These are phyloP conservation scores for Sarocladium strictum DNA, from an alignment of 2,329 filamentous ascomycete genomes.

Conservation along the genomic window DNA sequence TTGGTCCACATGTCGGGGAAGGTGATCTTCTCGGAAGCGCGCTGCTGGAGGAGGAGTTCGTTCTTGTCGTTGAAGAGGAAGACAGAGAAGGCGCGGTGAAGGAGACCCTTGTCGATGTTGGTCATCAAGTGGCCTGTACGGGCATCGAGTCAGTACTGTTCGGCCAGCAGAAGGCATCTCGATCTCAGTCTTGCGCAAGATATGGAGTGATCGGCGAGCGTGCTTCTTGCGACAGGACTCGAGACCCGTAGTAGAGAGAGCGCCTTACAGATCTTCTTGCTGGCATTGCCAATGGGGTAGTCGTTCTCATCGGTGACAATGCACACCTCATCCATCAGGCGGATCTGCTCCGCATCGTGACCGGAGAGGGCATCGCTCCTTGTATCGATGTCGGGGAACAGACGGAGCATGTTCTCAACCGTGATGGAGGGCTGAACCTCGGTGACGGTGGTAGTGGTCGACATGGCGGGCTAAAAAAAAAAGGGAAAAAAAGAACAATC, in stretches of 20 bases:
- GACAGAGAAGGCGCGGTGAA: slow-evolving; percentile 95
- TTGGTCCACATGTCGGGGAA: slow-evolving; percentile 99
- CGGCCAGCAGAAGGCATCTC: not conserved
- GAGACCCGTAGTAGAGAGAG: not conserved
- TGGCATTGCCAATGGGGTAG: slow-evolving; percentile 86
- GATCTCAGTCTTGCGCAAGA: not conserved
- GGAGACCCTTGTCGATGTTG: slow-evolving; percentile 92
- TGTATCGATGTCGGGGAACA: slow-evolving; percentile 80
- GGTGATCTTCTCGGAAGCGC: slow-evolving; percentile 94
- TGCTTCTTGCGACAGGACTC: not conserved
- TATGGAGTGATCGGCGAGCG: not conserved
- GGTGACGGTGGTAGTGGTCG: slow-evolving; percentile 34
- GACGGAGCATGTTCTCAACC: slow-evolving; percentile 75
- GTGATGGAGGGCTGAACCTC: slow-evolving; percentile 61
- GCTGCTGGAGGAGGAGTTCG: slow-evolving; percentile 88
- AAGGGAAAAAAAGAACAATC: no score
- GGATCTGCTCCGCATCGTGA: slow-evolving; percentile 96
- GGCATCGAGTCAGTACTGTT: not conserved
- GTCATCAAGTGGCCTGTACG: slow-evolving; percentile 87
- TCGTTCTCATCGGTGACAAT: slow-evolving; percentile 94
- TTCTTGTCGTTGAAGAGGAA: slow-evolving; percentile 97
- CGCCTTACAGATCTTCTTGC: slow-evolving; percentile 92
- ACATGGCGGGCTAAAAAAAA: slow-evolving; percentile 22
- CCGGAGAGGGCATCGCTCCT: slow-evolving; percentile 72
- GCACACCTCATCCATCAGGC: slow-evolving; percentile 97